phyloP scores from a whole-genome alignment of 108 stramenopile genomes.

The Aureococcus anophagefferens region DNA sequence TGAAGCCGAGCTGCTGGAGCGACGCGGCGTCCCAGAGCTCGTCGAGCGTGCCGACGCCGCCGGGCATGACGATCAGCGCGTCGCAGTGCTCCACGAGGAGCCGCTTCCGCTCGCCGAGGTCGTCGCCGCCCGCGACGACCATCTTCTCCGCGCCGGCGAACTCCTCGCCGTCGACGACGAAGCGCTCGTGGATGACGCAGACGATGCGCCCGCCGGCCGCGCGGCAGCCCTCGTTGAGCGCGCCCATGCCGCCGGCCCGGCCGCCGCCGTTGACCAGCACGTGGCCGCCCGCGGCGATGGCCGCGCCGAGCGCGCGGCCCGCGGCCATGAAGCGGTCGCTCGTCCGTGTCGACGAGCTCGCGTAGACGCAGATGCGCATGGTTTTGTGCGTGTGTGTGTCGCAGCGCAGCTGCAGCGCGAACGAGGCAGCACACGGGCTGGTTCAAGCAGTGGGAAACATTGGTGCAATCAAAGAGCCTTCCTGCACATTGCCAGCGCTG shows the following conservation, averaged over 20 bases:
- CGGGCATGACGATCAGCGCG: slow-evolving; percentile 79
- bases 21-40: slow-evolving; percentile 33
- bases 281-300: not conserved
- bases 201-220: slow-evolving; percentile 63
- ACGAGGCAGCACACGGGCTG: too few relatives aligned
- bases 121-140: slow-evolving; percentile 60
- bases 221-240: slow-evolving; percentile 69
- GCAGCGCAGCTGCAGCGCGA: too few relatives aligned
- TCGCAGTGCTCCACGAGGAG: slow-evolving; percentile 64
- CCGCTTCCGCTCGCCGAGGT: slow-evolving; percentile 73
- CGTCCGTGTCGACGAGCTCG: not conserved
- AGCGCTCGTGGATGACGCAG: slow-evolving; percentile 84
- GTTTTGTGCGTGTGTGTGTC: too few relatives aligned
- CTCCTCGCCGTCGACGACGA: slow-evolving; percentile 67
- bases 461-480: too few relatives aligned
- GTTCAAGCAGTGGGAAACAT: too few relatives aligned
- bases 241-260: slow-evolving; percentile 36
- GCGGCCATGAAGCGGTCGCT: not conserved
- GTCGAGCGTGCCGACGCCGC: slow-evolving; percentile 57
- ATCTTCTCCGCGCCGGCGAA: slow-evolving; percentile 18
- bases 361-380: not conserved
- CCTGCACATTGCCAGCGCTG: too few relatives aligned
- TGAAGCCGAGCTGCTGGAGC: not conserved
- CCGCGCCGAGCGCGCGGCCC: not conserved
- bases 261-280: slow-evolving; percentile 70